Evolutionary conservation across 352 stramenopile genomes (phyloP).

Genomic region (Globisporangium abappressorium): DNA sequence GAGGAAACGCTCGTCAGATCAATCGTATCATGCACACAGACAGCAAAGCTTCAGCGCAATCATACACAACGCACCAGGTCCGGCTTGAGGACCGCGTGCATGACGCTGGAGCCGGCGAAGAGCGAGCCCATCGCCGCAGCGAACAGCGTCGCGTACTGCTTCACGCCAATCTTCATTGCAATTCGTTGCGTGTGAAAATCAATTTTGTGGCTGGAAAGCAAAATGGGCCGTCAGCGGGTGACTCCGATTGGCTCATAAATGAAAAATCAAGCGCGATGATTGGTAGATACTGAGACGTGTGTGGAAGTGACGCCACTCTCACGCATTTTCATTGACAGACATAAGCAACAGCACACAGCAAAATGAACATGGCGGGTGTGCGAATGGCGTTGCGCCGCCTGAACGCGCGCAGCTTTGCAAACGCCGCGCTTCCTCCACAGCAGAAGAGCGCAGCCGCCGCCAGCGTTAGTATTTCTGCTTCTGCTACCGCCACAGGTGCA

Average conservation of each 20-base stretch:
- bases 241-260: constrained; percentile 28
- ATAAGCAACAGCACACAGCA: background rate
- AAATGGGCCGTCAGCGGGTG: background rate
- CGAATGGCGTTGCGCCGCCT: background rate
- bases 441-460: background rate
- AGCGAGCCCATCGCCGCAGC: constrained; percentile 70
- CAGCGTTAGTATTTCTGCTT: background rate
- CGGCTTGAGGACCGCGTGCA: constrained; percentile 80
- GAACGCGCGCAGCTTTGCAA: constrained; percentile 12
- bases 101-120: constrained; percentile 80
- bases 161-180: constrained; percentile 58
- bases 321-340: background rate
- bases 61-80: constrained; percentile 53
- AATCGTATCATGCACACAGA: background rate
- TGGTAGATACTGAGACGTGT: background rate
- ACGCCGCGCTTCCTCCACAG: background rate
- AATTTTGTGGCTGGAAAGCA: background rate
- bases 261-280: background rate
- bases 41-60: background rate
- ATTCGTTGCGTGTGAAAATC: constrained; percentile 4
- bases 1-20: constrained; percentile 2
- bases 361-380: background rate
- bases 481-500: background rate
- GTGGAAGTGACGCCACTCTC: constrained; percentile 1
- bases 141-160: constrained; percentile 79